These are phyloP conservation scores for Ceraceosorus bombacis DNA, from an alignment of 1,284 basidiomycete genomes.

Conservation along the genomic window DNA sequence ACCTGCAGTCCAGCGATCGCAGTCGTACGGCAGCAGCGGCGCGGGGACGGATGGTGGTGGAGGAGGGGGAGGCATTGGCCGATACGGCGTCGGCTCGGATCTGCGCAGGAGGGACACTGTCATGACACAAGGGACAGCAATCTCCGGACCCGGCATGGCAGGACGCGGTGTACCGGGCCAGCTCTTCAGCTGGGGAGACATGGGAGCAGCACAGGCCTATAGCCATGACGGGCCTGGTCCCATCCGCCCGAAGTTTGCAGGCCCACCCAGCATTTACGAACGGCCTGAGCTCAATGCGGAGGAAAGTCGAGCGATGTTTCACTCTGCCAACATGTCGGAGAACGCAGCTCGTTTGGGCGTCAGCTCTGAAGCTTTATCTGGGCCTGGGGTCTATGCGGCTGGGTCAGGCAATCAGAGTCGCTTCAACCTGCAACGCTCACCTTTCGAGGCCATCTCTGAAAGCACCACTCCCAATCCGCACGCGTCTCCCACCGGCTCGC, in stretches of 20 bases:
- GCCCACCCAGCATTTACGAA: constrained; percentile 35
- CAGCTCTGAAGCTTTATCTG: not conserved
- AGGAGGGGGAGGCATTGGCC: not conserved
- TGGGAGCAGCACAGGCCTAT: constrained; percentile 27
- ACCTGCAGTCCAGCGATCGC: constrained; percentile 15
- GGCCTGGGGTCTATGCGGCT: not conserved
- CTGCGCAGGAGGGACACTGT: constrained; percentile 33
- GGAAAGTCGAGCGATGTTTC: constrained; percentile 27
- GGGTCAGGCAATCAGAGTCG: not conserved
- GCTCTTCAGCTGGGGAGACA: constrained; percentile 31
- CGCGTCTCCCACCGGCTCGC: constrained; percentile 3
- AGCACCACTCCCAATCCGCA: constrained; percentile 4
- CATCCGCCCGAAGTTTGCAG: constrained; percentile 30
- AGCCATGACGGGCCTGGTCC: not conserved
- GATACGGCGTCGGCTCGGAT: constrained; percentile 8
- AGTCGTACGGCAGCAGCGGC: constrained; percentile 17
- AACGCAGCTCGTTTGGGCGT: constrained; percentile 4
- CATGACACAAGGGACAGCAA: constrained; percentile 30
- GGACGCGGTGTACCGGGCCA: constrained; percentile 40
- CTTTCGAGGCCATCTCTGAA: not conserved
- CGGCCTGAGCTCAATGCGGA: constrained; percentile 23
- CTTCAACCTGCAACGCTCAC: not conserved
- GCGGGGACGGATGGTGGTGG: not conserved
- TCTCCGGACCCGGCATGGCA: constrained; percentile 37
- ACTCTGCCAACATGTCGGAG: constrained; percentile 9